Percentiles rank a stretch among this genome's conserved stretches.
Conservation (phyloP, 805 yeast species). For the Pichia cephalocereana region DNA sequence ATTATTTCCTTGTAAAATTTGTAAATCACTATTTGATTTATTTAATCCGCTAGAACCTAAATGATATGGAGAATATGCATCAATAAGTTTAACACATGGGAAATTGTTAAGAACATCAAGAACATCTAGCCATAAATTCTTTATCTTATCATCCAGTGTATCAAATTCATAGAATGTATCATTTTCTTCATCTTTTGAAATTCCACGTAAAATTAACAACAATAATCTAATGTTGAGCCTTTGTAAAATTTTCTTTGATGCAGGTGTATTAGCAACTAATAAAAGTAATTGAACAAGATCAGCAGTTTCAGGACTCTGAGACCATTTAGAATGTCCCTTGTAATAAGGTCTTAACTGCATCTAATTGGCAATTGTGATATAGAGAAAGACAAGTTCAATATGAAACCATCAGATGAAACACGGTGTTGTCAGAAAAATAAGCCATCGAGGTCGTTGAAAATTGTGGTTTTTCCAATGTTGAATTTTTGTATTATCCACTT, state of each 20-base stretch:
- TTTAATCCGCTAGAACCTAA: too few relatives aligned
- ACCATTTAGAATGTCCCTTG: background rate
- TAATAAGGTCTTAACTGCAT: conserved; percentile 4
- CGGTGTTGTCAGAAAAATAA: too few relatives aligned
- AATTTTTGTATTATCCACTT: too few relatives aligned
- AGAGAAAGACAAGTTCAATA: too few relatives aligned
- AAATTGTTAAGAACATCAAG: conserved; percentile 3
- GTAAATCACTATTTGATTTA: too few relatives aligned
- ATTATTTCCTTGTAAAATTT: too few relatives aligned
- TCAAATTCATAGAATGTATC: conserved; percentile 2
- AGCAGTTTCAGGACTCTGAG: background rate
- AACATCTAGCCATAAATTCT: conserved; percentile 1
- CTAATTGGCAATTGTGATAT: background rate
- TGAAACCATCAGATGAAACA: too few relatives aligned
- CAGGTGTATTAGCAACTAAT: background rate
- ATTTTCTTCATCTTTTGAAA: conserved; percentile 4
- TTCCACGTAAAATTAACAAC: conserved; percentile 2
- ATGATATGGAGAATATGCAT: background rate
- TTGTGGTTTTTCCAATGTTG: too few relatives aligned
- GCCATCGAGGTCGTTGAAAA: too few relatives aligned
- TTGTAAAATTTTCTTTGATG: background rate
- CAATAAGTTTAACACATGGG: conserved; percentile 8
- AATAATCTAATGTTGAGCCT: conserved; percentile 2
- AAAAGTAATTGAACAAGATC: background rate
- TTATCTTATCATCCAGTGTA: background rate